Percentiles rank a stretch among this genome's conserved stretches.
These are phyloP conservation scores for Clarireedia monteithiana DNA, from an alignment of 2,329 filamentous ascomycete species.

Conservation along the genomic window DNA sequence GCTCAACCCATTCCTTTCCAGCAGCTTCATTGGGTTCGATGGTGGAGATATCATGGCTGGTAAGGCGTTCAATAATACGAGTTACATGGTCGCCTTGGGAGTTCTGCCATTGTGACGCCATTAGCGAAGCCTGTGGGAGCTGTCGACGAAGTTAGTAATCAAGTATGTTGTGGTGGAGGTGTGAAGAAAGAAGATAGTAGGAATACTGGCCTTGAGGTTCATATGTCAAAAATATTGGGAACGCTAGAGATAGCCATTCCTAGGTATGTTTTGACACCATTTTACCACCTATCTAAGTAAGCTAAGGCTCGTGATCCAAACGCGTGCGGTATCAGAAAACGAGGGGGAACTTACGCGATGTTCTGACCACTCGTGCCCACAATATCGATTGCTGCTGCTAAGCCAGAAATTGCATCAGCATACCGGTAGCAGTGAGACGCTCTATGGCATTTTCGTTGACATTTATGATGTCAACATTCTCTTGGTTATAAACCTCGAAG, in stretches of 20 bases:
- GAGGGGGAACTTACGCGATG: background rate
- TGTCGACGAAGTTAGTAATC: background rate
- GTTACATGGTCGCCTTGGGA: background rate
- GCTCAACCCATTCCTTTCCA: background rate
- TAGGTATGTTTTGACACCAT: background rate
- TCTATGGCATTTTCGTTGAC: background rate
- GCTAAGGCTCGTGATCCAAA: background rate
- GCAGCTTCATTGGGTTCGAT: background rate
- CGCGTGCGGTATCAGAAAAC: no score
- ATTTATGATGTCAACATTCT: background rate
- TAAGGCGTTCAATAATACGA: background rate
- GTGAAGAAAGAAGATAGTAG: background rate
- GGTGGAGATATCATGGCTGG: background rate
- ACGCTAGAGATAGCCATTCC: background rate
- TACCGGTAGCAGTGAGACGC: background rate
- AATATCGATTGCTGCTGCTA: background rate
- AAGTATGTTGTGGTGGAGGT: background rate
- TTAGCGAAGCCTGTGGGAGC: background rate
- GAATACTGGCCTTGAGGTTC: background rate
- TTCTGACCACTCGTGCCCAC: background rate
- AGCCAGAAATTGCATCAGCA: background rate
- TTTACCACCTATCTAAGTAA: background rate
- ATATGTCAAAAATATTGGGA: constrained; percentile 1
- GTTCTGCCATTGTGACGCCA: background rate
- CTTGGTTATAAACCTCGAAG: constrained; percentile 3